These are phyloP conservation scores for Salix dunnii DNA, from an alignment of 345 rosid genomes.

Conservation along the genomic window DNA sequence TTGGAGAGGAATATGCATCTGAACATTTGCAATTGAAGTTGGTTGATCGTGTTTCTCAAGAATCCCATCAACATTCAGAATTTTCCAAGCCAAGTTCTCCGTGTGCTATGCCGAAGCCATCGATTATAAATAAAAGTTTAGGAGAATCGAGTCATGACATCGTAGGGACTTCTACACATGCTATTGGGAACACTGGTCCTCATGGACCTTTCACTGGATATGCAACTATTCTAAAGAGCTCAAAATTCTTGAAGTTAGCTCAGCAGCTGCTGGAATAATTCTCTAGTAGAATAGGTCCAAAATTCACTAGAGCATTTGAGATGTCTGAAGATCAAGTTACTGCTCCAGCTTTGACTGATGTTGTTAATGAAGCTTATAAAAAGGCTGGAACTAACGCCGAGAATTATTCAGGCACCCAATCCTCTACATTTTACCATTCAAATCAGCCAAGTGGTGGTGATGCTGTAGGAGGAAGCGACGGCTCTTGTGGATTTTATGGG, in stretches of 20 bases:
- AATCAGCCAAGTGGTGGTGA: constrained; percentile 20
- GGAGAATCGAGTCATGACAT: constrained; percentile 33
- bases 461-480: constrained; percentile 22
- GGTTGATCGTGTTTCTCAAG: constrained; percentile 10
- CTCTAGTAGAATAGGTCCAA: constrained; percentile 22
- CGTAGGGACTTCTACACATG: constrained; percentile 23
- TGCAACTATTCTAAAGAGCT: constrained; percentile 57
- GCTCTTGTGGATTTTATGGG: constrained; percentile 29
- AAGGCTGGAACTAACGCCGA: constrained; percentile 15
- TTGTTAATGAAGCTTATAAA: constrained; percentile 4
- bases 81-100: background rate
- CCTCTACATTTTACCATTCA: constrained; percentile 25
- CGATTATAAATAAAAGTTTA: constrained; percentile 15
- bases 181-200: constrained; percentile 41
- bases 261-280: constrained; percentile 48
- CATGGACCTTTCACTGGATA: constrained; percentile 77
- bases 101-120: constrained; percentile 24
- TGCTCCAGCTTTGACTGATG: constrained; percentile 17
- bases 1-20: constrained; percentile 23
- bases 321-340: constrained; percentile 16
- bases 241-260: constrained; percentile 54
- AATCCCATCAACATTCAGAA: constrained; percentile 20
- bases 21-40: constrained; percentile 5
- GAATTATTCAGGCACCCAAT: constrained; percentile 10
- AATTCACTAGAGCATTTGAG: constrained; percentile 4